Base-by-base conservation (phyloP, 352 stramenopile genomes). In the Pilasporangium apinafurcum region DNA sequence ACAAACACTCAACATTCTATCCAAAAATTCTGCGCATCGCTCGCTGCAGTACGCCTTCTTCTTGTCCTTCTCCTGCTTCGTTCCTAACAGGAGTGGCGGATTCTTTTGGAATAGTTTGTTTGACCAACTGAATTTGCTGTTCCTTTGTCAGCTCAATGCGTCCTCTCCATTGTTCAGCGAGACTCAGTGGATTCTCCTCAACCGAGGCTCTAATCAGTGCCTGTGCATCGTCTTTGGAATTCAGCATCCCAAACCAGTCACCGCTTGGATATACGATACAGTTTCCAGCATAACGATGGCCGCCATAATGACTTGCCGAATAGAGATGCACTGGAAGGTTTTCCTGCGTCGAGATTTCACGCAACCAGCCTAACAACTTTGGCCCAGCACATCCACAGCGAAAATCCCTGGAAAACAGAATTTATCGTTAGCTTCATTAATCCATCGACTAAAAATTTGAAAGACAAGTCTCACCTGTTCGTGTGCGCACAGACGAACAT, bases 181-280 rank as follows among this genome's bases (percentile, higher is more conserved):
- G 32, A 4, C 63, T 53, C 38, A 86, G 48, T 18, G 71, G 65
- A 30, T 79, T 47, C 18, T 72, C 29, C 24, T 62, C 55, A 6
- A 59, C 56, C 32, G 83, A 41, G 2, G 70, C 69, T 0, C 62
- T 39, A 12, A 88, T 30, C 28, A 87, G 61, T 1, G 36, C 36
- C 24, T 64, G 53, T 0, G 65, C 71, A 37, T 82, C 77, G 10
- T 64, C 47, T 41, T 71, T 51, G 13, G 68, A 51, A 42, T 91
- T 91, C 1, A 91, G 38, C 1, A 86, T 50, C 2, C 75, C 75
- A 41, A 87, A 91, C 75, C 79, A 91, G 43, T 91, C 70, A 18
- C 79, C 75, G 16, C 63, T 75, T 18, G 79, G 79, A 40, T 91
- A 87, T 47, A 69, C 62, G 51, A 91, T 80, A 40, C 70, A 85